These are phyloP conservation scores for Magnaporthiopsis poae DNA, from an alignment of 2,329 filamentous ascomycete species.

Conservation along the genomic window DNA sequence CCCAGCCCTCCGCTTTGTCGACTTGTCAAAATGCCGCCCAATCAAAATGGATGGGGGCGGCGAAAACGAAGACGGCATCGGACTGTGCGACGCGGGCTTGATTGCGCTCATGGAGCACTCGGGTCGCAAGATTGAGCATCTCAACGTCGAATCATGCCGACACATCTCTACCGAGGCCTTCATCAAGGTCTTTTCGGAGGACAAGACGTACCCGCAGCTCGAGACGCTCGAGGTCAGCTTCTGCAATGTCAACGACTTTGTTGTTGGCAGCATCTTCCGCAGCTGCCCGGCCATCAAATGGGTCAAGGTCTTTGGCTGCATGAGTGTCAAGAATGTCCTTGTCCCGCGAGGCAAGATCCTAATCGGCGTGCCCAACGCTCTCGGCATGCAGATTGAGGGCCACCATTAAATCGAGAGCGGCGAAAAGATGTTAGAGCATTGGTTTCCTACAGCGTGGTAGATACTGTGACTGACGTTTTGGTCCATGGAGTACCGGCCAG, in stretches of 20 bases:
- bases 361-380: conserved; percentile 48
- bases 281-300: conserved; percentile 51
- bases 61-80: conserved; percentile 55
- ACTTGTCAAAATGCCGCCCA: conserved; percentile 69
- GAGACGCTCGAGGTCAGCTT: conserved; percentile 69
- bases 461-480: background rate
- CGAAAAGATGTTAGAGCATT: background rate
- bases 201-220: conserved; percentile 56
- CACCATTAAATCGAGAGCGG: background rate
- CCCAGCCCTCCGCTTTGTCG: conserved; percentile 56
- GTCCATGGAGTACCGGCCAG: background rate
- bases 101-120: conserved; percentile 77
- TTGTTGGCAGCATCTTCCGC: conserved; percentile 55
- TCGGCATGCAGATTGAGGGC: conserved; percentile 51
- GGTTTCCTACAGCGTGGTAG: background rate
- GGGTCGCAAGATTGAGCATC: conserved; percentile 49
- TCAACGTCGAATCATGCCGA: conserved; percentile 77
- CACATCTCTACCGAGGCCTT: conserved; percentile 68
- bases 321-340: conserved; percentile 46
- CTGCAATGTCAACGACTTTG: conserved; percentile 55
- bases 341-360: conserved; percentile 47
- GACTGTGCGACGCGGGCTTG: conserved; percentile 68
- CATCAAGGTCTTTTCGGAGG: conserved; percentile 58
- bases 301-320: conserved; percentile 56
- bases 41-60: conserved; percentile 51